Base-by-base conservation (phyloP, 2,329 filamentous ascomycete genomes). In the Fusarium anthophilum region DNA sequence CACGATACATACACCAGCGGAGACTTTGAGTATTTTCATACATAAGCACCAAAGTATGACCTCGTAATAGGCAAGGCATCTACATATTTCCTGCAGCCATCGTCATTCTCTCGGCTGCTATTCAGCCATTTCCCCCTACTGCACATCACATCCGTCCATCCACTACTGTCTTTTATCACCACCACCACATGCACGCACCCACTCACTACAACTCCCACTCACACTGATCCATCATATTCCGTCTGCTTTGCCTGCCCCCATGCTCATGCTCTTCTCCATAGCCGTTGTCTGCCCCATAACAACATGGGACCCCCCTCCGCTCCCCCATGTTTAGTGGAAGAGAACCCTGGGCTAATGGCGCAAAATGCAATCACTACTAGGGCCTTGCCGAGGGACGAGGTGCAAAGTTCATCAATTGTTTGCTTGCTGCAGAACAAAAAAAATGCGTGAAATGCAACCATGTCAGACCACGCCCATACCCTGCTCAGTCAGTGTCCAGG, bases 381-480 rank as follows among this genome's bases (percentile, higher is more conserved):
- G 41, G 59, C 63, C 73, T 72, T 69, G 69, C 63, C 56, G 51
- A 73, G 62, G 48, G 56, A 59, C 50, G 61, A 59, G 11, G 41
- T 35, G 28, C 24, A 28, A 55, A n/a, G 26, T 50, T 48, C 43
- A 50, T 58, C 55, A 58, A 51, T 58, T 51, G 43, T 51, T 50
- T 37, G 41, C 28, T 30, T 30, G 20, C 44, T 32, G 39, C 24
- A 53, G 22, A 51, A 37, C 45, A 22, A 43, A 63, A 50, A 63
- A 63, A 66, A 72, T 64, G 67, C 45, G 50, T 56, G 39, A 70
- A 66, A 74, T 77, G 70, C 72, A 78, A 77, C 75, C 77, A 76
- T 77, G 77, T 78, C 77, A 76, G 77, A 77, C 70, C 66, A 78
- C 71, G 74, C 55, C 56, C 43, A 50, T 51, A 48, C 43, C 43